Evolutionary conservation across 176 grass and related monocot genomes (phyloP).

Genomic region (Aegilops tauschii): DNA sequence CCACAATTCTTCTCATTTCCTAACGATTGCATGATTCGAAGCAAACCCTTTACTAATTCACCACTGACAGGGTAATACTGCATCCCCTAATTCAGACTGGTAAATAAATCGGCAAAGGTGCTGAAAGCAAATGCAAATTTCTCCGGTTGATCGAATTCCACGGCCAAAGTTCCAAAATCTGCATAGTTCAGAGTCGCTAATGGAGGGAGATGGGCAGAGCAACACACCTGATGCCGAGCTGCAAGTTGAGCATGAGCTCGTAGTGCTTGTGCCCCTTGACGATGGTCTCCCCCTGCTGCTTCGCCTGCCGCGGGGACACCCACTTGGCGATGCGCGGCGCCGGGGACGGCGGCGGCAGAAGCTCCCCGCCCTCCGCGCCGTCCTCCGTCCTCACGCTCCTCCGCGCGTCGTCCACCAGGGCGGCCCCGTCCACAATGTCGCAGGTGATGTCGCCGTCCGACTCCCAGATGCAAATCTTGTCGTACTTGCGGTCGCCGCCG

Average conservation of each 20-base stretch:
- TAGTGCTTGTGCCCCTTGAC: constrained; percentile 88
- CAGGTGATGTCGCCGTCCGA: constrained; percentile 71
- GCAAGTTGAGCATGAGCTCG: constrained; percentile 95
- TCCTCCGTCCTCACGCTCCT: constrained; percentile 32
- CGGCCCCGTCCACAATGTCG: constrained; percentile 60
- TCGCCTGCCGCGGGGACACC: constrained; percentile 45
- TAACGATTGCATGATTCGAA: not conserved
- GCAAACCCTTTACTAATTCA: not conserved
- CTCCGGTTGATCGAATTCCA: not conserved
- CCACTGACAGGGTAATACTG: not conserved
- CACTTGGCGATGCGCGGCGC: constrained; percentile 44
- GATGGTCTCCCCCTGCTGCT: constrained; percentile 85
- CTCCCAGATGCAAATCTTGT: constrained; percentile 72
- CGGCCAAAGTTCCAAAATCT: not conserved
- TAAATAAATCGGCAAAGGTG: constrained; percentile 1
- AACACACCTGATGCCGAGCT: constrained; percentile 88
- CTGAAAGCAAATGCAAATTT: constrained; percentile 1
- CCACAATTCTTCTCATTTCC: not conserved
- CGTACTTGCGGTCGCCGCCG: constrained; percentile 57
- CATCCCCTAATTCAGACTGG: not conserved
- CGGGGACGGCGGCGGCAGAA: constrained; percentile 26
- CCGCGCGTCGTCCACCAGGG: constrained; percentile 22
- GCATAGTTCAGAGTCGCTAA: not conserved
- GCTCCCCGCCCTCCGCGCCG: not conserved
- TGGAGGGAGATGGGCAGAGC: not conserved